Evolutionary conservation across 768 basidiomycete genomes (phyloP).

Genomic region (Leucosporidium yakuticum): DNA sequence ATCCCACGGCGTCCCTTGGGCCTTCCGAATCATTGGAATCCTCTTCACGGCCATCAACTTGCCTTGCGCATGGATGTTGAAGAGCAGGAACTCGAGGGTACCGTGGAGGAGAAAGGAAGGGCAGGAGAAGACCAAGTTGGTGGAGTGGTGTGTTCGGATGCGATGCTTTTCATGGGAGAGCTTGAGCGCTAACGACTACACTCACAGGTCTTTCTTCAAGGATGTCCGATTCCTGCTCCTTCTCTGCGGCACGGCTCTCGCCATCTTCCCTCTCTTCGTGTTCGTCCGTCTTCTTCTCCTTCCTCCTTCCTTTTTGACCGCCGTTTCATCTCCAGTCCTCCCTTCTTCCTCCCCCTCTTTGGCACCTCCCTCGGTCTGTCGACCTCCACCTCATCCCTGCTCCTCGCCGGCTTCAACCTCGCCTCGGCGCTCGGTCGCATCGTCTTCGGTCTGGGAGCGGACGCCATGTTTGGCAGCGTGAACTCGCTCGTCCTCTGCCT

Average conservation of each 20-base stretch:
- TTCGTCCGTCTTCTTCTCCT: conserved; percentile 6
- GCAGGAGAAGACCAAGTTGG: conserved; percentile 29
- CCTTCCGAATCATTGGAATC: conserved; percentile 35
- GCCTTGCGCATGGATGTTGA: conserved; percentile 29
- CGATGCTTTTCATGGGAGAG: background rate
- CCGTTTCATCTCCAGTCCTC: too few relatives aligned
- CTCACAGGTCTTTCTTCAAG: conserved; percentile 29
- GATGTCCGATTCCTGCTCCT: conserved; percentile 32
- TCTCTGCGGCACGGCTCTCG: conserved; percentile 25
- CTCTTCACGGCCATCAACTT: conserved; percentile 9
- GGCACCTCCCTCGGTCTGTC: conserved; percentile 33
- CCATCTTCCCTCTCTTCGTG: conserved; percentile 38
- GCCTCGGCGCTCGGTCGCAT: conserved; percentile 37
- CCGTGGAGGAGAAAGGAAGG: conserved; percentile 1
- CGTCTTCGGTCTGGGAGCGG: conserved; percentile 36
- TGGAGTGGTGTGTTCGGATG: background rate
- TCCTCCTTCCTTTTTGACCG: too few relatives aligned
- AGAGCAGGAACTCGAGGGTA: conserved; percentile 20
- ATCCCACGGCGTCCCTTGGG: conserved; percentile 31
- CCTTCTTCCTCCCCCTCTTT: conserved; percentile 39
- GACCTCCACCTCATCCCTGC: conserved; percentile 18
- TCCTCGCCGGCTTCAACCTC: conserved; percentile 40
- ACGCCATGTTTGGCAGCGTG: conserved; percentile 36
- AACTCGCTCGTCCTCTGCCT: conserved; percentile 38
- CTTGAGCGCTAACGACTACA: background rate